phyloP scores from a whole-genome alignment of 106 monocot genomes.

The Amphibolis antarctica region DNA sequence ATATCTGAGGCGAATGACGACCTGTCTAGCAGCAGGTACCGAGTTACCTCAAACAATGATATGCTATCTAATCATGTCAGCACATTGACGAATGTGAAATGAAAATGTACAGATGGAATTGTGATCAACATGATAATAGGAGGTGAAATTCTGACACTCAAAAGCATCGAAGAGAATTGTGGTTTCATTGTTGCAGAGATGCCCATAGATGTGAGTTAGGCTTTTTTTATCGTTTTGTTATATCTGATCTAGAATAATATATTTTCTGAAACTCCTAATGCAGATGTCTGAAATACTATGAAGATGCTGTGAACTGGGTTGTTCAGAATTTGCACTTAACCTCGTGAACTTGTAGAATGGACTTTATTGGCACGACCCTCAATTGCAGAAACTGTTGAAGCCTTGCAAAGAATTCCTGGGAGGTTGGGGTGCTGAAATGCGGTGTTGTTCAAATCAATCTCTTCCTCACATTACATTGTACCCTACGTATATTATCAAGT shows the following conservation, averaged over 20 bases:
- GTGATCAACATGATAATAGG: slow-evolving; percentile 99
- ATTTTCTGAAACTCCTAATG: neutral
- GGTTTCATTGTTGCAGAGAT: slow-evolving; percentile 82
- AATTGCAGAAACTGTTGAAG: no score
- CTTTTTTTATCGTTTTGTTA: neutral
- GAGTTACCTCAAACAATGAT: neutral
- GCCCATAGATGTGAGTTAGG: slow-evolving; percentile 90
- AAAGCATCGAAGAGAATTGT: slow-evolving; percentile 62
- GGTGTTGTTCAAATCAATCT: no score
- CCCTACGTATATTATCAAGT: no score
- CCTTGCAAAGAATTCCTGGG: no score
- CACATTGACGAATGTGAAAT: neutral
- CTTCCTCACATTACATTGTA: no score
- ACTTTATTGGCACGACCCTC: no score
- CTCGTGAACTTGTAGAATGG: no score
- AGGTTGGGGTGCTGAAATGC: no score
- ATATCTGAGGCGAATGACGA: slow-evolving; percentile 18
- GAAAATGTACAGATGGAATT: slow-evolving; percentile 61
- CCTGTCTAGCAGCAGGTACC: slow-evolving; percentile 17
- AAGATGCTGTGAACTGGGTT: neutral
- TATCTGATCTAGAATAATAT: neutral
- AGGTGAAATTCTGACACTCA: slow-evolving; percentile 80
- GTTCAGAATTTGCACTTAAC: no score
- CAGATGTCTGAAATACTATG: slow-evolving; percentile 1
- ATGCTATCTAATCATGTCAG: neutral